Conservation (phyloP, 768 basidiomycete species). For the Suillus weaverae region DNA sequence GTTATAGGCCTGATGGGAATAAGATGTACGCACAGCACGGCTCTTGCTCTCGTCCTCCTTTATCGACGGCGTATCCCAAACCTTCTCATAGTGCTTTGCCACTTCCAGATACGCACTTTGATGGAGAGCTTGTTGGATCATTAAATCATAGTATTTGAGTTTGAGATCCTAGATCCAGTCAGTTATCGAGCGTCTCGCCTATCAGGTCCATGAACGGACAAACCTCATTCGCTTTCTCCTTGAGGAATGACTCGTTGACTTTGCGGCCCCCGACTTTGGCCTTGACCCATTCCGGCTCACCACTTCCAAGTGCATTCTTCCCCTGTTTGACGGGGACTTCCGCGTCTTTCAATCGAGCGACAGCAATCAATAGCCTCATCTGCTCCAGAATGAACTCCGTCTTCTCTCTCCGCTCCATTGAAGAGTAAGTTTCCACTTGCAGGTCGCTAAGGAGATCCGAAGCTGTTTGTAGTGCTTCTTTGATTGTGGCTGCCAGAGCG, state of each 20-base stretch:
- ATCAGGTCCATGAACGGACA: conserved; percentile 19
- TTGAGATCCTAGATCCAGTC: conserved; percentile 75
- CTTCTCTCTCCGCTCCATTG: conserved; percentile 97
- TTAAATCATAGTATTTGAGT: conserved; percentile 92
- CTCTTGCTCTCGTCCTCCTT: conserved; percentile 80
- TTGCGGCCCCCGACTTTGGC: conserved; percentile 90
- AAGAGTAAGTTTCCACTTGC: conserved; percentile 98
- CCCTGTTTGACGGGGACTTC: conserved; percentile 59
- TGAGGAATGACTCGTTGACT: conserved; percentile 91
- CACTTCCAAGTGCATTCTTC: conserved; percentile 58
- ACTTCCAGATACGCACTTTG: conserved; percentile 87
- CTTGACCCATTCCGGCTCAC: conserved; percentile 91
- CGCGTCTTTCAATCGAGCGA: conserved; percentile 74
- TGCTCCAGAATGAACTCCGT: conserved; percentile 98
- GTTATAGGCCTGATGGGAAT: conserved; percentile 6
- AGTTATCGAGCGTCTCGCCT: neutral
- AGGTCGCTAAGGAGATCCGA: conserved; percentile 92
- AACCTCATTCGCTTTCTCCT: conserved; percentile 87
- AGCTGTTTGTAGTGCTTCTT: conserved; percentile 79
- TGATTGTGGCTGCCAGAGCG: conserved; percentile 38
- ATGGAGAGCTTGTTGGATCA: conserved; percentile 93
- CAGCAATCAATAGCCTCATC: conserved; percentile 84
- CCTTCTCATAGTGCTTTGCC: conserved; percentile 92
- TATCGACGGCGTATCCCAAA: conserved; percentile 96
- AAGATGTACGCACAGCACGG: conserved; percentile 50